These are phyloP conservation scores for Backusella morwellensis DNA, from an alignment of 192 early-diverging fungal genomes.

Conservation along the genomic window DNA sequence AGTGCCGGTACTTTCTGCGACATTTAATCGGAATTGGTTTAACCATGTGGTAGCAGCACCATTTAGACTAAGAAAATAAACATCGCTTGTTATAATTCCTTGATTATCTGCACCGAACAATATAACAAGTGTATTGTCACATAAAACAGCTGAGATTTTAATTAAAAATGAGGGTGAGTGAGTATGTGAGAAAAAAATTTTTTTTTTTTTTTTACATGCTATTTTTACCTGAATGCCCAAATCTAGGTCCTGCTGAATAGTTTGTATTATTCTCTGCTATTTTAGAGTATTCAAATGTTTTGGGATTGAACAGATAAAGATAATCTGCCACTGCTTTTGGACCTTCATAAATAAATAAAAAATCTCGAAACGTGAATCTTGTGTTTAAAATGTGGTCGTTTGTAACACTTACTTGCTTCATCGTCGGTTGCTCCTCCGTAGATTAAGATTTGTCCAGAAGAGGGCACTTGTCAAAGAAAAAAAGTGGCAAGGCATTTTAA, in stretches of 20 bases:
- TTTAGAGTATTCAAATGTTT: constrained; percentile 9
- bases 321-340: background rate
- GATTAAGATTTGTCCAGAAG: constrained; percentile 5
- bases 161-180: background rate
- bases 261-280: background rate
- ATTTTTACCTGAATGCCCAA: background rate
- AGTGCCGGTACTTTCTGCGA: background rate
- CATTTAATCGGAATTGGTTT: background rate
- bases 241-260: constrained; percentile 9
- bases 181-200: background rate
- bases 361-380: background rate
- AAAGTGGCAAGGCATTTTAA: background rate
- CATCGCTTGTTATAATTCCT: background rate
- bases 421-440: constrained; percentile 1
- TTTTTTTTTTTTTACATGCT: background rate
- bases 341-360: background rate
- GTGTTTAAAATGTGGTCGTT: background rate
- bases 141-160: background rate
- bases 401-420: background rate
- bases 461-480: background rate
- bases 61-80: background rate
- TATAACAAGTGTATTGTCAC: background rate
- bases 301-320: background rate
- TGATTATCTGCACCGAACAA: background rate
- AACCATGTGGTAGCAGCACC: background rate